phyloP scores from a whole-genome alignment of 345 rosid species.

The Acer yangbiense region DNA sequence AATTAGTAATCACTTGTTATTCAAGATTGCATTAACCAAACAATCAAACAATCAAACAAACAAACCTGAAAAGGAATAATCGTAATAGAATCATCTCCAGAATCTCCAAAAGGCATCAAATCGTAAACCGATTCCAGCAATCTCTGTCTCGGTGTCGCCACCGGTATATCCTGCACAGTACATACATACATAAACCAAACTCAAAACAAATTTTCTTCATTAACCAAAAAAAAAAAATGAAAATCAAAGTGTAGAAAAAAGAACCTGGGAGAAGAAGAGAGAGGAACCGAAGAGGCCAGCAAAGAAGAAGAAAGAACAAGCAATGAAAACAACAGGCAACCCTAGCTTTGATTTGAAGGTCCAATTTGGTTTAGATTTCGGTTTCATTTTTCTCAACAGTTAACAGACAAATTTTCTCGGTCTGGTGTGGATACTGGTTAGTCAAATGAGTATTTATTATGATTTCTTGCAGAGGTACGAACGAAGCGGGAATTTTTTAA shows the following conservation, averaged over 20 bases:
- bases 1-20: neutral
- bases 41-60: conserved; percentile 16
- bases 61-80: conserved; percentile 60
- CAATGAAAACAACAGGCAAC: conserved; percentile 37
- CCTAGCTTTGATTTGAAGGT: conserved; percentile 37
- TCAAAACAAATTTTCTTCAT: neutral
- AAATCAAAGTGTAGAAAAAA: neutral
- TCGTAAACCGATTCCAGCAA: conserved; percentile 32
- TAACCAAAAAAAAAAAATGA: neutral
- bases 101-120: conserved; percentile 38
- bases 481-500: conserved; percentile 17
- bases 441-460: neutral
- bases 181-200: neutral
- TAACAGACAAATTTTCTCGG: conserved; percentile 11
- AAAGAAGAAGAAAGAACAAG: conserved; percentile 52
- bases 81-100: conserved; percentile 52
- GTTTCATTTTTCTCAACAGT: conserved; percentile 28
- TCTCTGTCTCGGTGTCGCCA: conserved; percentile 21
- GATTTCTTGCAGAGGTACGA: neutral
- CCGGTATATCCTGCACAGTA: conserved; percentile 23
- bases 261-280: conserved; percentile 51
- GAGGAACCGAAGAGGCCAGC: conserved; percentile 47
- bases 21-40: neutral
- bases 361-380: conserved; percentile 32
- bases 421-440: neutral